A percentile compares a stretch with the other conserved stretches of the same genome.
These are phyloP conservation scores for Eutrema yunnanense DNA, from an alignment of 345 rosid species.

Conservation along the genomic window DNA sequence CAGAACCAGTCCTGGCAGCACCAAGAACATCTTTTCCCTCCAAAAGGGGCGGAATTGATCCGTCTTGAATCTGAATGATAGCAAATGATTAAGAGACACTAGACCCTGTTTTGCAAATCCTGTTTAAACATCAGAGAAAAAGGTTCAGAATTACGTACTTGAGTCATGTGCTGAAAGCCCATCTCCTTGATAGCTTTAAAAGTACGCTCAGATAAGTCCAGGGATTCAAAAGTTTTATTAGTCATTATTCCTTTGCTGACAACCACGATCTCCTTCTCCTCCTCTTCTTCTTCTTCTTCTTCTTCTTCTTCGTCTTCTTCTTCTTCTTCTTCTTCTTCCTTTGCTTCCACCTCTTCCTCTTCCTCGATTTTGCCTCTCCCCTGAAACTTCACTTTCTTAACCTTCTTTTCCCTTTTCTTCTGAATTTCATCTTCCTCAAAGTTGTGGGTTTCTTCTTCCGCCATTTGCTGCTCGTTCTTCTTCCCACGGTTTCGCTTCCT, in stretches of 20 bases:
- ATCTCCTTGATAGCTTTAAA: constrained; percentile 61
- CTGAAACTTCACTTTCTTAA: constrained; percentile 23
- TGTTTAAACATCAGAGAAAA: neutral
- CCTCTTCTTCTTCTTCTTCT: constrained; percentile 20
- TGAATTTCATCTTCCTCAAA: constrained; percentile 11
- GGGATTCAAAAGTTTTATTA: constrained; percentile 56
- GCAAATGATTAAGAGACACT: neutral
- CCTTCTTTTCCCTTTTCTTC: constrained; percentile 12
- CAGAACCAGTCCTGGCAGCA: constrained; percentile 98
- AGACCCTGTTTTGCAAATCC: neutral
- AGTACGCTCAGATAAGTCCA: constrained; percentile 66
- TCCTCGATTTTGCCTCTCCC: constrained; percentile 10
- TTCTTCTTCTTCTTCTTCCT: constrained; percentile 10
- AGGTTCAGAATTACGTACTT: constrained; percentile 35
- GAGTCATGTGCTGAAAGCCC: constrained; percentile 80
- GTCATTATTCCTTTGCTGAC: constrained; percentile 76
- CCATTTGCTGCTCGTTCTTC: constrained; percentile 13
- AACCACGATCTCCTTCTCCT: constrained; percentile 21
- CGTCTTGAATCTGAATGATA: constrained; percentile 72
- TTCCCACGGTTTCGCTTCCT: constrained; percentile 39
- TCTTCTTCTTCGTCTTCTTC: no score
- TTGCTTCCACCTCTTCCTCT: constrained; percentile 22
- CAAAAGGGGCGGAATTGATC: constrained; percentile 71
- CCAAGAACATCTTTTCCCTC: constrained; percentile 95
- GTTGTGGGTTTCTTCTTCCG: constrained; percentile 10